phyloP scores from a whole-genome alignment of 1,139 yeast species.

The Wickerhamomyces sp. region DNA sequence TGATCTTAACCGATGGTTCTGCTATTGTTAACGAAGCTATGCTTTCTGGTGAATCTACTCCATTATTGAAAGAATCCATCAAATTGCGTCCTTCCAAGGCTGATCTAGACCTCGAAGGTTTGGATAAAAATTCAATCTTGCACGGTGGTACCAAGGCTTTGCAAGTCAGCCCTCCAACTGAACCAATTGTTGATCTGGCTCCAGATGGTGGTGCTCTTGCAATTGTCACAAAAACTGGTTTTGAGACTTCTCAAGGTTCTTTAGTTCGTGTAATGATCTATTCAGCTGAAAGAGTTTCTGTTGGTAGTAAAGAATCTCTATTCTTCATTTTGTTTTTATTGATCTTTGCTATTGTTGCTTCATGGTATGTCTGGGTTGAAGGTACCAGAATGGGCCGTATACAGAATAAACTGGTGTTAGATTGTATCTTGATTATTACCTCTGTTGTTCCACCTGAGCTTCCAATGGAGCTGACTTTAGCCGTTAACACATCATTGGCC shows the following conservation, averaged over 20 bases:
- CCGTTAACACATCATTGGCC: conserved; percentile 87
- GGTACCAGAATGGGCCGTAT: conserved; percentile 95
- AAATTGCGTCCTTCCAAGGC: conserved; percentile 77
- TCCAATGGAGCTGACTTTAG: conserved; percentile 99
- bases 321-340: conserved; percentile 86
- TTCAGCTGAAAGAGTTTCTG: conserved; percentile 94
- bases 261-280: conserved; percentile 97
- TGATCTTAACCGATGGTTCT: conserved; percentile 78
- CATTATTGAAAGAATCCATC: conserved; percentile 87
- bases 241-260: conserved; percentile 97
- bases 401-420: conserved; percentile 88
- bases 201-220: conserved; percentile 96
- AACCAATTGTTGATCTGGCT: conserved; percentile 47
- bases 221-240: conserved; percentile 87
- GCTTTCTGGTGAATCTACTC: conserved; percentile 98
- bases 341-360: conserved; percentile 89
- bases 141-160: conserved; percentile 97
- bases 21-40: conserved; percentile 96
- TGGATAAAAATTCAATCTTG: conserved; percentile 83
- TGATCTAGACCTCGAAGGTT: conserved; percentile 64
- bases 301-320: conserved; percentile 92
- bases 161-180: conserved; percentile 75
- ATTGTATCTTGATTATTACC: conserved; percentile 91
- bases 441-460: conserved; percentile 99
- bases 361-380: conserved; percentile 98